Percentiles rank a stretch among this genome's conserved stretches.
phyloP scores from a whole-genome alignment of 352 stramenopile genomes.

The Phytophthora capsici region DNA sequence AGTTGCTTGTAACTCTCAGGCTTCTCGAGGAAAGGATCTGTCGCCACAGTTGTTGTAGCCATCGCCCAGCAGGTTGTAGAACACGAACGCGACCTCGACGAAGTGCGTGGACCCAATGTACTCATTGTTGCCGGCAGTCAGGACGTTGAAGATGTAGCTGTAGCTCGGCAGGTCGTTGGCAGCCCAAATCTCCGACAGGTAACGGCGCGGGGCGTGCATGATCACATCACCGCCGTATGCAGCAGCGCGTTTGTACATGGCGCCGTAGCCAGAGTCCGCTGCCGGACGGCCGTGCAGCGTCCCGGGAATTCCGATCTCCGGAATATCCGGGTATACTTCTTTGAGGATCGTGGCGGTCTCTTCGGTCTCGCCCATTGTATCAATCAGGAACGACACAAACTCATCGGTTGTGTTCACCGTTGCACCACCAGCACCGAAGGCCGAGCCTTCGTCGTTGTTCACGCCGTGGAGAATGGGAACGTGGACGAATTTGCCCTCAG shows the following conservation, averaged over 20 bases:
- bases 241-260: constrained; percentile 35
- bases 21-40: constrained; percentile 29
- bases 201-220: constrained; percentile 30
- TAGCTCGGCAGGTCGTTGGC: constrained; percentile 27
- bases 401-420: constrained; percentile 26
- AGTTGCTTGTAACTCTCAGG: constrained; percentile 25
- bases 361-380: constrained; percentile 28
- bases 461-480: constrained; percentile 39
- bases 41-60: constrained; percentile 34
- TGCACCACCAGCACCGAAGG: constrained; percentile 14
- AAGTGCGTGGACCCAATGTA: constrained; percentile 33
- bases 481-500: constrained; percentile 36
- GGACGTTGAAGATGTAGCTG: constrained; percentile 41
- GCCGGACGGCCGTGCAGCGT: constrained; percentile 30
- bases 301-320: constrained; percentile 28
- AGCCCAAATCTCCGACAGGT: constrained; percentile 39
- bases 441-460: constrained; percentile 39
- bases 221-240: constrained; percentile 35
- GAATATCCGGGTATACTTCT: constrained; percentile 34
- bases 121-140: constrained; percentile 16
- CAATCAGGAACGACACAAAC: constrained; percentile 29
- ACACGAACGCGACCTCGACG: constrained; percentile 37
- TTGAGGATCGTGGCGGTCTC: constrained; percentile 26
- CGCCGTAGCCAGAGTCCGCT: constrained; percentile 29
- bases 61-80: constrained; percentile 37